Evolutionary conservation across 352 stramenopile species (phyloP), one percentile per base, ranked within the genome.

Genomic region (Globisporangium nagaii): DNA sequence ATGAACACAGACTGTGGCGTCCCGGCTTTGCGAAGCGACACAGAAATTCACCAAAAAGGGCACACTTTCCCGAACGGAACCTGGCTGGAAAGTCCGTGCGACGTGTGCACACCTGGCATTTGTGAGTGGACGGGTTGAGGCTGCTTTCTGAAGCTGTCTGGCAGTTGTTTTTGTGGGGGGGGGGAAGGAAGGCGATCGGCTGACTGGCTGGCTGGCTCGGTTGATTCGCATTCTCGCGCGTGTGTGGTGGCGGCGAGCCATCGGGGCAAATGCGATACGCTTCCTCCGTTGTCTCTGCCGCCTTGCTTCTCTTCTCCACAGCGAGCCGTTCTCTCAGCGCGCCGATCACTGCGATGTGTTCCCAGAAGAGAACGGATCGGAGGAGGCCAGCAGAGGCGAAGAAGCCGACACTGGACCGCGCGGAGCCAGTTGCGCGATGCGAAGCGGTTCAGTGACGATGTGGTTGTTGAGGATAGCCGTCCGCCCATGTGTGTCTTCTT

Each of bases 41-140:
- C n/a, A n/a, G 6, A 19, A 5, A 17, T 31, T 15, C 0, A 47
- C 20, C 17, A 8, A 17, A 27, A 37, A 22, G 27, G 43, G 36
- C 43, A 50, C 47, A 43, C 27, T 53, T 22, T 56, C 28, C 50
- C 35, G 37, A 48, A 28, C 28, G 12, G 30, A 31, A 25, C n/a
- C n/a, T n/a, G n/a, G 12, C 3, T 22, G 4, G 15, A 12, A 36
- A 50, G 17, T 19, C 25, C 55, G 32, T 73, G 65, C 45, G 68
- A 76, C 68, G 65, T 68, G 65, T 66, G 61, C n/a, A 53, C 2
- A 63, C 11, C 49, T 63, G 58, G 2, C 20, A 13, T 35, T 53
- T 47, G 36, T 57, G 53, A 24, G 37, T 60, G 53, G 42, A 60
- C 53, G 32, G 4, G 32, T 22, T 52, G n/a, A 39, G 22, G 22